Conservation (phyloP, 2,329 filamentous ascomycete genomes). For the Colletotrichum sp. region DNA sequence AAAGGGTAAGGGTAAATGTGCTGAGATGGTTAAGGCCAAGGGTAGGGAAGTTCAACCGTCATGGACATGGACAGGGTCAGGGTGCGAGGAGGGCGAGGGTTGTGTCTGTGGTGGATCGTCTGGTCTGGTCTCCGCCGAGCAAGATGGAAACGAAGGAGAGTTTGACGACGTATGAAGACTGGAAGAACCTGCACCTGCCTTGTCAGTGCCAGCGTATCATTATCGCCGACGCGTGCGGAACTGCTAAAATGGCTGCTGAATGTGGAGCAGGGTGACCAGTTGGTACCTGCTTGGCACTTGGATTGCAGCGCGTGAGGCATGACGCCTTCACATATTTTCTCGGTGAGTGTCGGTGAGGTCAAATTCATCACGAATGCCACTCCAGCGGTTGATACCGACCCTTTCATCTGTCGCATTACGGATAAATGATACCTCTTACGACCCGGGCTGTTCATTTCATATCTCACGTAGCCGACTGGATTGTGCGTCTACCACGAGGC, state of each 20-base stretch:
- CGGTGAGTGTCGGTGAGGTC: neutral
- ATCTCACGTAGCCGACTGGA: too few species aligned
- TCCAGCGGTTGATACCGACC: too few species aligned
- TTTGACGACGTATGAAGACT: conserved; percentile 18
- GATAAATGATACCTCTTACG: neutral
- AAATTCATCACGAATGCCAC: neutral
- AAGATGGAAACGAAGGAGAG: conserved; percentile 6
- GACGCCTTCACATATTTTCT: neutral
- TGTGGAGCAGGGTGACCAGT: neutral
- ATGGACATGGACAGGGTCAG: neutral
- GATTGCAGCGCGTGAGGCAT: neutral
- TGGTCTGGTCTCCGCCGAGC: conserved; percentile 8
- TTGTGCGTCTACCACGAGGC: too few species aligned
- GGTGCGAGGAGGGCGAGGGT: conserved; percentile 2
- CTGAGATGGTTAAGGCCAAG: neutral
- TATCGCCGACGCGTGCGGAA: neutral
- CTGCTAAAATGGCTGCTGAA: neutral
- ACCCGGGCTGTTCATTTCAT: too few species aligned
- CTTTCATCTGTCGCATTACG: neutral
- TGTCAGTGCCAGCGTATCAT: neutral
- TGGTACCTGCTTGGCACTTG: neutral
- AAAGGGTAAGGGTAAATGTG: neutral
- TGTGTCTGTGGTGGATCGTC: conserved; percentile 19
- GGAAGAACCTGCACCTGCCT: neutral
- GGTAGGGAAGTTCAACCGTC: neutral